Evolutionary conservation across 2,329 filamentous ascomycete genomes (phyloP).

Genomic region (Cercospora nicotianae): DNA sequence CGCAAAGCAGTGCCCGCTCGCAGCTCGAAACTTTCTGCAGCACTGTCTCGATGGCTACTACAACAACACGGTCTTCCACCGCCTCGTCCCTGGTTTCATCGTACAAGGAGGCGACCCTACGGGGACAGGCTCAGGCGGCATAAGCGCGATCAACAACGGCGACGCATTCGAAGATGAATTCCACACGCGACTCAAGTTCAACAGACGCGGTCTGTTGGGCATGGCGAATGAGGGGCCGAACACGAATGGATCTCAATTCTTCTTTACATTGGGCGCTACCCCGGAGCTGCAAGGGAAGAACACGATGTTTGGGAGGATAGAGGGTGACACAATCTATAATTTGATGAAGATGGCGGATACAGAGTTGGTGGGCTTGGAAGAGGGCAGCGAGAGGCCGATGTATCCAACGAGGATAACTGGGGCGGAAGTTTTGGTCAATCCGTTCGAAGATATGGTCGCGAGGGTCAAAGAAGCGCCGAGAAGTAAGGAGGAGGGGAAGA

Average conservation of each 20-base stretch:
- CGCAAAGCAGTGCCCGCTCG: conserved; percentile 87
- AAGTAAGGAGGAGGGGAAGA: conserved; percentile 49
- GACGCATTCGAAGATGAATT: conserved; percentile 85
- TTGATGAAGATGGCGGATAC: conserved; percentile 88
- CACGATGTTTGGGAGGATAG: conserved; percentile 88
- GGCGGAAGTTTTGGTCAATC: conserved; percentile 76
- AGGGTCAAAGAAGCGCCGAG: conserved; percentile 58
- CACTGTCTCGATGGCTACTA: conserved; percentile 95
- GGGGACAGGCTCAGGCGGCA: conserved; percentile 85
- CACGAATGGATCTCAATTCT: conserved; percentile 95
- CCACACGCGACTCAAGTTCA: conserved; percentile 89
- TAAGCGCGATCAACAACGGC: conserved; percentile 87
- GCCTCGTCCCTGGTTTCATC: conserved; percentile 87
- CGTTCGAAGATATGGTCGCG: conserved; percentile 78
- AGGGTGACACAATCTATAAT: conserved; percentile 94
- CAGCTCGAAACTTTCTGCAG: conserved; percentile 93
- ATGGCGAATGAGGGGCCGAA: conserved; percentile 89
- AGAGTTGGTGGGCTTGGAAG: conserved; percentile 64
- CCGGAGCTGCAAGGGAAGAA: conserved; percentile 87
- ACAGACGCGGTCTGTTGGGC: conserved; percentile 82
- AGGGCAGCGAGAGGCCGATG: conserved; percentile 76
- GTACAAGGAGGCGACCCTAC: conserved; percentile 94
- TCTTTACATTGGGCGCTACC: conserved; percentile 81
- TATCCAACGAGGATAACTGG: conserved; percentile 79
- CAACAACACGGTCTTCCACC: conserved; percentile 89